Evolutionary conservation across 306 rosid species (phyloP), one percentile per base, ranked within the genome.

Genomic region (Psophocarpus tetragonolobus): DNA sequence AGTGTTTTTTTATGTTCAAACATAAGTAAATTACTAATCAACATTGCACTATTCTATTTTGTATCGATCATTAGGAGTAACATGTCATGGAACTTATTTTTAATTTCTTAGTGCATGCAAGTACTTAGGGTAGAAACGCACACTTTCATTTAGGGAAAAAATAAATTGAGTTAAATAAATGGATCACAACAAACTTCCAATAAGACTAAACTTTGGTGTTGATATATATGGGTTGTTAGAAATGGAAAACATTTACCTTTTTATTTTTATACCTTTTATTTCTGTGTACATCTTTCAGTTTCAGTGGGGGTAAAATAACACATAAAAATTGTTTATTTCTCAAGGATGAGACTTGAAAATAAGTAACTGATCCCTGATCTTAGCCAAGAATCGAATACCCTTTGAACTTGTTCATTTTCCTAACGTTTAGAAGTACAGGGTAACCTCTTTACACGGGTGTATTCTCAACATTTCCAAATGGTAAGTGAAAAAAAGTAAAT

Each of bases 401-500:
- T 41, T 39, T 17, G 68, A 24, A 69, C 24, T 8, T 72, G 1
- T 30, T 30, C 13, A 29, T 61, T 44, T 44, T 23, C 15, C 20
- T 58, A 12, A 27, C 3, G 23, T n/a, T n/a, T n/a, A n/a, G n/a
- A n/a, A n/a, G 41, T 64, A 64, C 32, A n/a, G 12, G 21, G 54
- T 61, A 68, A 54, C 35, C 35, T 38, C 12, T 38, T 38, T 38
- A 38, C 12, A 38, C 8, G 13, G 12, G 42, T 38, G n/a, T n/a
- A 32, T 57, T 78, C 61, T 58, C n/a, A 35, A 26, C 44, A 27
- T 72, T 51, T 50, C 48, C 58, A 6, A 13, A 3, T 17, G 60
- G n/a, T n/a, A n/a, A n/a, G n/a, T n/a, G n/a, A n/a, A n/a, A 80
- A 71, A 18, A 80, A 62, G 38, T 8, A 73, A 51, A 27, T 51